Conservation (phyloP, 139 green algal genomes). For the Desmodesmus armatus region DNA sequence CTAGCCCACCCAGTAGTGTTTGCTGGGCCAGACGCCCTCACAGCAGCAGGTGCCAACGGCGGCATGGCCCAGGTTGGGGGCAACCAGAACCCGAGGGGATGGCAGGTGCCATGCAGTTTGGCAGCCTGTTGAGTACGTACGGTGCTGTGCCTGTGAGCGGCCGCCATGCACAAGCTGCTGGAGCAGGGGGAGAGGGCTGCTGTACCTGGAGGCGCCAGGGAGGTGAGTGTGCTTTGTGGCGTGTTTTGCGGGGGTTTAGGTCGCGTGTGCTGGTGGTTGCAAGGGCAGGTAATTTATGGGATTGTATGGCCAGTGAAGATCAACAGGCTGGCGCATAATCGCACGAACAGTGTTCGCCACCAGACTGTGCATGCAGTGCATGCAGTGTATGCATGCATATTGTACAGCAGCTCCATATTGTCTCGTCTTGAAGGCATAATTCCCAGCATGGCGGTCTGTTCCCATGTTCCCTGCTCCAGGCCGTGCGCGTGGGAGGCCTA, state of each 20-base stretch:
- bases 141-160: slow-evolving; percentile 90
- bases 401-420: not conserved
- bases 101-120: slow-evolving; percentile 52
- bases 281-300: too few relatives aligned
- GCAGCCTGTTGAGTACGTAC: slow-evolving; percentile 83
- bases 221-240: too few relatives aligned
- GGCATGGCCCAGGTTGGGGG: slow-evolving; percentile 24
- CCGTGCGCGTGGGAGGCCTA: slow-evolving; percentile 97
- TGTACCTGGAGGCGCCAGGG: slow-evolving; percentile 90
- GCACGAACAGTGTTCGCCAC: too few relatives aligned
- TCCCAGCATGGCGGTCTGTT: too few relatives aligned
- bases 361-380: too few relatives aligned
- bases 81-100: slow-evolving; percentile 10
- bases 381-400: not conserved
- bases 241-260: not conserved
- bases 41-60: not conserved
- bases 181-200: slow-evolving; percentile 81
- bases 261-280: too few relatives aligned
- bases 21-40: slow-evolving; percentile 35
- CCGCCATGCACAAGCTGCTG: slow-evolving; percentile 82
- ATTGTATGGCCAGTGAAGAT: too few relatives aligned
- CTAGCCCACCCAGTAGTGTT: slow-evolving; percentile 82
- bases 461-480: too few relatives aligned
- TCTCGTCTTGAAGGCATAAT: too few relatives aligned
- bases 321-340: too few relatives aligned